These are phyloP conservation scores for Leishmania guyanensis DNA, from an alignment of 208 protist genomes.

Conservation along the genomic window DNA sequence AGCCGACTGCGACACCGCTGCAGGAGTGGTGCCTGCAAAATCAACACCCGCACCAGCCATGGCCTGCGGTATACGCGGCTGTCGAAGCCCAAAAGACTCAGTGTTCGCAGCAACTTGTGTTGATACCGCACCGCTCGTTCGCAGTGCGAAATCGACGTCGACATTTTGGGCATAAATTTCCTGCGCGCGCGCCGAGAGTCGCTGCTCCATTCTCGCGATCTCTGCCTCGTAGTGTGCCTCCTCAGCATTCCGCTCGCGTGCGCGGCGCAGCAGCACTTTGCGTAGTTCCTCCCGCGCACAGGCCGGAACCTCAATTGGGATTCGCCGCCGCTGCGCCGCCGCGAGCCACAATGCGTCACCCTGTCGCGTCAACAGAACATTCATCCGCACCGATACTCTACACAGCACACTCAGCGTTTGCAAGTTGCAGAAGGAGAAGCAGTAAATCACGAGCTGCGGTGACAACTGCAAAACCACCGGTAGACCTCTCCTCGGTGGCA, in stretches of 20 bases:
- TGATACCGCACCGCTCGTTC: constrained; percentile 9
- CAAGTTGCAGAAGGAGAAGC: constrained; percentile 34
- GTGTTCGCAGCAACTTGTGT: not conserved
- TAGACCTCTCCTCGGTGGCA: not conserved
- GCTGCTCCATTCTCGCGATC: constrained; percentile 35
- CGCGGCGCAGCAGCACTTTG: constrained; percentile 9
- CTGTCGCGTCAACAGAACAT: constrained; percentile 30
- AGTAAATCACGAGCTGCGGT: constrained; percentile 24
- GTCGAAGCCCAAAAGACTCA: constrained; percentile 19
- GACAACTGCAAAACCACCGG: constrained; percentile 16
- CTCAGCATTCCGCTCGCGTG: constrained; percentile 26
- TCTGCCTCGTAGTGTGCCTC: constrained; percentile 33
- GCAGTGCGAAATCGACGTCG: constrained; percentile 39
- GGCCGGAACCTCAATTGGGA: constrained; percentile 7
- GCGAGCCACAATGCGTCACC: constrained; percentile 23
- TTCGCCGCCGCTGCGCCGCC: constrained; percentile 23
- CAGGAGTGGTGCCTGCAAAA: not conserved
- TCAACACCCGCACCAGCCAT: not conserved
- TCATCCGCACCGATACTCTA: constrained; percentile 28
- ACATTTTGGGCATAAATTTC: constrained; percentile 41
- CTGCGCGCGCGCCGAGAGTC: constrained; percentile 32
- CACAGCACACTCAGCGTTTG: constrained; percentile 28
- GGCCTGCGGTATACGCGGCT: not conserved
- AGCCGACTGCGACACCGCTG: not conserved
- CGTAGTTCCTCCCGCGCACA: constrained; percentile 19